These are phyloP conservation scores for Fraxinus americana DNA, from an alignment of 257 asterid species.

Conservation along the genomic window DNA sequence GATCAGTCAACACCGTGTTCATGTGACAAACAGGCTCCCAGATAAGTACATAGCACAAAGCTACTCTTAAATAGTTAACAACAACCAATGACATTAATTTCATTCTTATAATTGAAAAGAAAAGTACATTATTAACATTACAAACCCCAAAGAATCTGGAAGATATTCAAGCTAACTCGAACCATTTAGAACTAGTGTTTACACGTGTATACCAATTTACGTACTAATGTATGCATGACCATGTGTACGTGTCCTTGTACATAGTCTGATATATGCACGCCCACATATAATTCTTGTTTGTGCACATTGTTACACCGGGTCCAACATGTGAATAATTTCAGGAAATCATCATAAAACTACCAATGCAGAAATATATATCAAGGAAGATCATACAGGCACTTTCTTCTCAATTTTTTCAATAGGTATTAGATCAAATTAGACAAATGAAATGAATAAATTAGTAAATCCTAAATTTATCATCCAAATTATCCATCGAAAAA, in stretches of 20 bases:
- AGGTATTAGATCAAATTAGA: background rate
- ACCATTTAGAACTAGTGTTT: no score
- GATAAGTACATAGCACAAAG: background rate
- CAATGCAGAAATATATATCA: background rate
- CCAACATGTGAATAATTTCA: background rate
- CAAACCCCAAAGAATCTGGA: background rate
- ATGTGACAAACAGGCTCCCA: slow-evolving; percentile 10
- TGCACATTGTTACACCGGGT: no score
- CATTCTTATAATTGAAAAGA: background rate
- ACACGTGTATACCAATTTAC: no score
- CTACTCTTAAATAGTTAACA: background rate
- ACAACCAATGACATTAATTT: background rate
- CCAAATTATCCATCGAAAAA: slow-evolving; percentile 1
- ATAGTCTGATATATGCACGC: no score
- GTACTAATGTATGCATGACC: no score
- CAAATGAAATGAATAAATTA: background rate
- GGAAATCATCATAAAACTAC: slow-evolving; percentile 3
- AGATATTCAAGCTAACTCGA: no score
- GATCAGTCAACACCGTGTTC: background rate
- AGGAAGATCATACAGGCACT: background rate
- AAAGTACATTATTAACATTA: background rate
- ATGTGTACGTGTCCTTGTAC: no score
- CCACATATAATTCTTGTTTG: no score
- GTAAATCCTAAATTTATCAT: slow-evolving; percentile 13
- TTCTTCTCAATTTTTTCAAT: background rate